Evolutionary conservation across 805 yeast species (phyloP).

Genomic region (Alloascoidea africana): DNA sequence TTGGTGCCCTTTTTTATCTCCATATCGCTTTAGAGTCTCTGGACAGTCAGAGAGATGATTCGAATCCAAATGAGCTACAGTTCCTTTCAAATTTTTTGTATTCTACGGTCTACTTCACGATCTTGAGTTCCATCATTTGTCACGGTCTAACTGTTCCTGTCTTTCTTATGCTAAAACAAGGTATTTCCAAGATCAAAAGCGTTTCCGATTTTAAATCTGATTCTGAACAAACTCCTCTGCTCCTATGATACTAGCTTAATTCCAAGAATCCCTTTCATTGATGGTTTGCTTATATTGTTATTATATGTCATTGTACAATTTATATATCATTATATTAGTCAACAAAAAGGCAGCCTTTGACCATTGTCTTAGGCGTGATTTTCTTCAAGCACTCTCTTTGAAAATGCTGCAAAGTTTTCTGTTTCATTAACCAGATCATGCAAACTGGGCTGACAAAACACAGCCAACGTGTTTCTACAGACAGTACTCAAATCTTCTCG

Average conservation of each 20-base stretch:
- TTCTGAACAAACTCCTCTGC: too few relatives aligned
- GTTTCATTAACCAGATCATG: slow-evolving; percentile 28
- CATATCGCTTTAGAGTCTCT: slow-evolving; percentile 25
- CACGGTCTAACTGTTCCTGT: slow-evolving; percentile 45
- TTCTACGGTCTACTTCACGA: slow-evolving; percentile 39
- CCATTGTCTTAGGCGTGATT: too few relatives aligned
- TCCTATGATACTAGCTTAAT: too few relatives aligned
- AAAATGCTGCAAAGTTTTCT: slow-evolving; percentile 34
- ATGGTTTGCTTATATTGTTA: too few relatives aligned
- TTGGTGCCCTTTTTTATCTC: slow-evolving; percentile 46
- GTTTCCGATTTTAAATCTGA: too few relatives aligned
- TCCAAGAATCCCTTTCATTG: too few relatives aligned
- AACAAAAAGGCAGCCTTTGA: too few relatives aligned
- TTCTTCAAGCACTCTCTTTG: slow-evolving; percentile 23
- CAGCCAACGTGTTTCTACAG: slow-evolving; percentile 42
- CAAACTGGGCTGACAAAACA: slow-evolving; percentile 45
- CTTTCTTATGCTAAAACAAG: slow-evolving; percentile 1
- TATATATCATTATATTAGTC: too few relatives aligned
- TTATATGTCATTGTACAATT: too few relatives aligned
- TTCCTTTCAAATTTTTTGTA: slow-evolving; percentile 22
- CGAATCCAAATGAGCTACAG: slow-evolving; percentile 11
- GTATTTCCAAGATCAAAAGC: too few relatives aligned
- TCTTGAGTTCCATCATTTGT: slow-evolving; percentile 38
- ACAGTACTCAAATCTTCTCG: slow-evolving; percentile 9
- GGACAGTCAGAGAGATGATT: slow-evolving; percentile 23